Percentiles rank a stretch among this genome's conserved stretches.
Evolutionary conservation across 352 stramenopile genomes (phyloP).

Genomic region (Blastocystis sp.): DNA sequence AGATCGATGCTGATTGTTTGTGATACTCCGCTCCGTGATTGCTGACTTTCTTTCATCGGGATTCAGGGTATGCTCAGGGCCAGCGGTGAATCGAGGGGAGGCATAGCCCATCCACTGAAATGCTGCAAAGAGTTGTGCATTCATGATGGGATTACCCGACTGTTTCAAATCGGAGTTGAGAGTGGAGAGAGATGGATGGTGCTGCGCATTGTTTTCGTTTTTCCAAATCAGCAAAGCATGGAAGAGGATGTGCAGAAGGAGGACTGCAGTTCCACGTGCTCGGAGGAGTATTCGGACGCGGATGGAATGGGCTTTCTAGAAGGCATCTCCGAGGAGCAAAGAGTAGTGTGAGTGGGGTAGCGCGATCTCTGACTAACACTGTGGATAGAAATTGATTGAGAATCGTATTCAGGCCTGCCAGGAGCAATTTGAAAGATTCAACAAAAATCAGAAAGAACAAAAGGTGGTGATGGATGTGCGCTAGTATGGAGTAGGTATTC

Average conservation of each 20-base stretch:
- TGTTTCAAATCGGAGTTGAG: no score
- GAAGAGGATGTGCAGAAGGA: neutral
- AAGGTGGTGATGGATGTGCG: neutral
- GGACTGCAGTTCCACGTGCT: neutral
- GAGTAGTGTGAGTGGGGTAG: neutral
- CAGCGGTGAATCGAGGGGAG: no score
- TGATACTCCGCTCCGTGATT: no score
- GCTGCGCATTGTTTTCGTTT: neutral
- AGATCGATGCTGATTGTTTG: no score
- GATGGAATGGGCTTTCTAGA: constrained; percentile 4
- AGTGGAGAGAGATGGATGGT: neutral
- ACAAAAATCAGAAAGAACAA: constrained; percentile 27
- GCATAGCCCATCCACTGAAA: no score
- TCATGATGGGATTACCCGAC: no score
- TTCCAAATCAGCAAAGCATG: neutral
- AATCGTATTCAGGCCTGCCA: neutral
- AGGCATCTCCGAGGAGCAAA: constrained; percentile 42
- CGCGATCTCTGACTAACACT: constrained; percentile 2
- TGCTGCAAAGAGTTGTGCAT: no score
- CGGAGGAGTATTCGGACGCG: neutral
- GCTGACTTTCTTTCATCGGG: no score
- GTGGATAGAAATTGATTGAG: constrained; percentile 5
- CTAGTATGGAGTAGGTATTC: neutral
- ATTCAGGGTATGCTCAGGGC: no score
- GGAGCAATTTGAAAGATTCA: constrained; percentile 31